These are phyloP conservation scores for Solanum piurae DNA, from an alignment of 257 asterid genomes.

Conservation along the genomic window DNA sequence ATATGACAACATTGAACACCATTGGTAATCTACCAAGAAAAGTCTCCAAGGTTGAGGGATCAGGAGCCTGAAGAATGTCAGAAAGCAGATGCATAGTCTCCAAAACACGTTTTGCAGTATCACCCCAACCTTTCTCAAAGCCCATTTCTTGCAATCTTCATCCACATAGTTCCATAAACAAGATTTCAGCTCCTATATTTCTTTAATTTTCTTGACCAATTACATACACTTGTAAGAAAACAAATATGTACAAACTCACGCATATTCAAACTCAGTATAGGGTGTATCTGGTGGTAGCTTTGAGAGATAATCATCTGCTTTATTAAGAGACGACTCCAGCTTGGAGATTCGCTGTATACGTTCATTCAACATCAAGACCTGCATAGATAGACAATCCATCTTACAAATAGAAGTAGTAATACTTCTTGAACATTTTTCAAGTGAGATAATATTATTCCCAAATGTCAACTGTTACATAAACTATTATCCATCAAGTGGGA, in stretches of 20 bases:
- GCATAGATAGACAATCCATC: neutral
- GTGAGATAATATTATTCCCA: neutral
- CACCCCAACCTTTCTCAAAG: constrained; percentile 99
- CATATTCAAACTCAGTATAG: constrained; percentile 69
- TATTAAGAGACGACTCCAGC: constrained; percentile 63
- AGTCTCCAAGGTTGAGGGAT: constrained; percentile 68
- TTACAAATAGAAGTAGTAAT: neutral
- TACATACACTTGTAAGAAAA: neutral
- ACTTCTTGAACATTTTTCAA: neutral
- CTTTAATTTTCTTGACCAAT: neutral
- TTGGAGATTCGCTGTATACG: constrained; percentile 65
- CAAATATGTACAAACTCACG: constrained; percentile 36
- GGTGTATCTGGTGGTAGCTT: constrained; percentile 57
- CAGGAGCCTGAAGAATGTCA: constrained; percentile 95
- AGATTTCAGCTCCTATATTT: neutral
- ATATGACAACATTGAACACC: constrained; percentile 87
- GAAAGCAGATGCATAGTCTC: constrained; percentile 88
- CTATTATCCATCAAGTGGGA: neutral
- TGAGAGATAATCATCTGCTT: constrained; percentile 72
- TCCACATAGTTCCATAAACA: neutral
- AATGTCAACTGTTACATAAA: neutral
- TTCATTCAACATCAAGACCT: constrained; percentile 88
- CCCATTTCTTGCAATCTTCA: constrained; percentile 94
- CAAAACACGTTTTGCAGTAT: constrained; percentile 56
- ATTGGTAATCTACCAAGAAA: constrained; percentile 95